phyloP scores from a whole-genome alignment of 2,329 filamentous ascomycete species.

The Monilinia vaccinii-corymbosi region DNA sequence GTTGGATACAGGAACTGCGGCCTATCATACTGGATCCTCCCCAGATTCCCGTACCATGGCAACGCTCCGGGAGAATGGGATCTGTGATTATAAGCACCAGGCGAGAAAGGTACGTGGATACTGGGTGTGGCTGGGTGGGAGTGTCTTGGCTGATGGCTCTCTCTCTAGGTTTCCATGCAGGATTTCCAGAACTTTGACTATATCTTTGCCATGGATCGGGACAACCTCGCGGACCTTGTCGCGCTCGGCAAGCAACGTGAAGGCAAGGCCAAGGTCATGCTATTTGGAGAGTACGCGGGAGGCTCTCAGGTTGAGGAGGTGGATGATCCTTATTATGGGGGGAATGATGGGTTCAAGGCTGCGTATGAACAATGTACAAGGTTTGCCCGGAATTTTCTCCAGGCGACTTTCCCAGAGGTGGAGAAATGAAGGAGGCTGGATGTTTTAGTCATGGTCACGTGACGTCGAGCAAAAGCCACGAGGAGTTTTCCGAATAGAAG shows the following conservation, averaged over 20 bases:
- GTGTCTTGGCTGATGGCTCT: constrained; percentile 8
- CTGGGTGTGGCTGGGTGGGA: background rate
- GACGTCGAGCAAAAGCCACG: too few relatives aligned
- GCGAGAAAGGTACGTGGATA: constrained; percentile 56
- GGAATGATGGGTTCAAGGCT: constrained; percentile 65
- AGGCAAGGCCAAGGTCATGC: constrained; percentile 59
- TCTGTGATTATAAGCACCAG: constrained; percentile 66
- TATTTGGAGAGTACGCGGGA: constrained; percentile 75
- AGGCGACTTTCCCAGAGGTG: constrained; percentile 24
- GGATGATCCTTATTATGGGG: constrained; percentile 90
- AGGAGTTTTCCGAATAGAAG: too few relatives aligned
- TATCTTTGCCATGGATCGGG: constrained; percentile 86
- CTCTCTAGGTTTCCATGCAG: constrained; percentile 40
- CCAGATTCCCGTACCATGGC: constrained; percentile 80
- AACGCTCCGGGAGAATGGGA: constrained; percentile 64
- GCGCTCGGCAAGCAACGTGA: constrained; percentile 44
- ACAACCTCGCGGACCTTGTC: constrained; percentile 65
- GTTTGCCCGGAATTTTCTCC: constrained; percentile 55
- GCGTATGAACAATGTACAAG: constrained; percentile 78
- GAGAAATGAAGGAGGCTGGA: constrained; percentile 13
- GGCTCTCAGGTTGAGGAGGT: constrained; percentile 53
- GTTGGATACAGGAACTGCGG: constrained; percentile 38
- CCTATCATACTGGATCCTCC: constrained; percentile 68
- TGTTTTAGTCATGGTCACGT: background rate
- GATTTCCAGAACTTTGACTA: constrained; percentile 89